Evolutionary conservation across 2,329 filamentous ascomycete species (phyloP), one percentile per base, ranked within the genome.

Genomic region (Xylaria arbuscula): DNA sequence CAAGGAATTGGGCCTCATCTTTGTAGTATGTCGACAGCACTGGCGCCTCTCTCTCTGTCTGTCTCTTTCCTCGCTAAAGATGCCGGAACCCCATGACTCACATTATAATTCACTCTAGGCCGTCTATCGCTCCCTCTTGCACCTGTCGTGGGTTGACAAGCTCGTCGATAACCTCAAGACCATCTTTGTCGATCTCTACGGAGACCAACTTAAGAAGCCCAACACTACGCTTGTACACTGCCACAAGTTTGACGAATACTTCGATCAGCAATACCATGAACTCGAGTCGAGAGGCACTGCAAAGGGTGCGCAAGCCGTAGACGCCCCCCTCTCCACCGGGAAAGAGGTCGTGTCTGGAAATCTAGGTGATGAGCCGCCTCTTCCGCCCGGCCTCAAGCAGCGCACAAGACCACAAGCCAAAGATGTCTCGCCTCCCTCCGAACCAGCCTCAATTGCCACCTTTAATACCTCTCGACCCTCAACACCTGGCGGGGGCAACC

Each of bases 91-190:
- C n/a, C 22, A 51, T 40, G 3, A 40, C 69, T 74, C 69, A 70
- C 63, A 36, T 13, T 42, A 17, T 17, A 7, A 45, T 10, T 53
- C 40, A 32, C 48, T 40, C 54, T 70, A 97, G 94, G 96, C 95
- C 72, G 96, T 99, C 72, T 99, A 99, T 81, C 93, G 97, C 78
- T 98, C 94, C 47, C 89, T 99, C 38, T 87, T 99, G 36, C 94
- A 98, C 80, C 88, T 99, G 9, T 94, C 93, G 13, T 99, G 97
- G 96, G 93, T 98, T 72, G 96, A 99, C 81, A 94, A 96, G 80
- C 90, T 99, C 56, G 89, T 99, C 73, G 95, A 98, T 77, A 97
- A 98, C 76, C 93, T 98, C 76, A 93, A 91, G 79, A 94, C 92
- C 10, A 90, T 99, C 40, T 99, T 98, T 78, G 87, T 96, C 73